Evolutionary conservation across 164 flowering plant species (phyloP).

Genomic region (Malania oleifera): DNA sequence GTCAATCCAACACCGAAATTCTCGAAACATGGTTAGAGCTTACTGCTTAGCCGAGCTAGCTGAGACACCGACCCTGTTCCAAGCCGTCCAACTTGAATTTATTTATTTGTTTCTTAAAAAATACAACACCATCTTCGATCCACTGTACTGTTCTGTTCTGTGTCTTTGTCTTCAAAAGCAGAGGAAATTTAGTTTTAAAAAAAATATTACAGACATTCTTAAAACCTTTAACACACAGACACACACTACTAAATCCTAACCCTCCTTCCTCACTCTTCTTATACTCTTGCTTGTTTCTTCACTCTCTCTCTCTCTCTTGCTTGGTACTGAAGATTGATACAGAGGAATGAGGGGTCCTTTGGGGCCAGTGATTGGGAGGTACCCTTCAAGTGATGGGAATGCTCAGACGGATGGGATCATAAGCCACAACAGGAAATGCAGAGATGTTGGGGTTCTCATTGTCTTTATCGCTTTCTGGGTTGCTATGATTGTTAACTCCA

Average conservation of each 20-base stretch:
- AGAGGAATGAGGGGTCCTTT: slow-evolving; percentile 58
- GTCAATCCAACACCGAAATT: too few species aligned
- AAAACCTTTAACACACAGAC: too few species aligned
- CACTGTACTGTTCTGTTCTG: too few species aligned
- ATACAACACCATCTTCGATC: too few species aligned
- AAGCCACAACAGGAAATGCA: slow-evolving; percentile 85
- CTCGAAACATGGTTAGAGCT: too few species aligned
- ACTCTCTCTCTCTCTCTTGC: slow-evolving; percentile 8
- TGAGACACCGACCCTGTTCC: slow-evolving; percentile 2
- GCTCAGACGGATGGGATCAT: slow-evolving; percentile 63
- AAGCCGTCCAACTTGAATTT: slow-evolving; percentile 18
- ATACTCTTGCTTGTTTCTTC: neutral
- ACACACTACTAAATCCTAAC: neutral
- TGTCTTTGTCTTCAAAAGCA: slow-evolving; percentile 22
- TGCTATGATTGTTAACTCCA: slow-evolving; percentile 93
- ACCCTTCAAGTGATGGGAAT: slow-evolving; percentile 67
- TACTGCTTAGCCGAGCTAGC: too few species aligned
- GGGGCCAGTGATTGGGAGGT: slow-evolving; percentile 73
- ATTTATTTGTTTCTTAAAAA: too few species aligned
- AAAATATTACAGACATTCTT: too few species aligned
- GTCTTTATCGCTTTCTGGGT: slow-evolving; percentile 90
- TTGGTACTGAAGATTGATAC: neutral
- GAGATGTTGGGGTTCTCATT: slow-evolving; percentile 75
- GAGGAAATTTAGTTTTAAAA: slow-evolving; percentile 2
- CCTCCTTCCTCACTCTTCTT: neutral